Conservation (phyloP, 2,329 filamentous ascomycete species). For the Microsporum canis region DNA sequence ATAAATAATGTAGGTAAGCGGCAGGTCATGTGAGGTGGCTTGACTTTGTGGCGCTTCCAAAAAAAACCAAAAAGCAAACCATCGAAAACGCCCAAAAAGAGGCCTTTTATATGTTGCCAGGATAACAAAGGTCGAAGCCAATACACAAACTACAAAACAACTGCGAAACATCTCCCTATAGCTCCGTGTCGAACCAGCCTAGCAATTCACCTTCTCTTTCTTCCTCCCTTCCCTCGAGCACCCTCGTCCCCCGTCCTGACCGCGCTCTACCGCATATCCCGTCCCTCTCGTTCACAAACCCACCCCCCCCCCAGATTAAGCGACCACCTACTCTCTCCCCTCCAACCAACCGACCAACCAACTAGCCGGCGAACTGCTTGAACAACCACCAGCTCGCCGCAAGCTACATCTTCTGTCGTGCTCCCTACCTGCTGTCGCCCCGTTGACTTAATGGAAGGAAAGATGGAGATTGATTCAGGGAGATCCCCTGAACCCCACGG, state of each 20-base stretch:
- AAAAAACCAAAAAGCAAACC: not conserved
- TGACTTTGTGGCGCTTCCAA: not conserved
- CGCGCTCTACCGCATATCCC: not conserved
- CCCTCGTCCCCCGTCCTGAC: not conserved
- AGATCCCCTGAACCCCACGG: constrained; percentile 69
- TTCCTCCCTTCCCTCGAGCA: not conserved
- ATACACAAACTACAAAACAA: not conserved
- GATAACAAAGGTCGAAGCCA: not conserved
- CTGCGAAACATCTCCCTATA: not conserved
- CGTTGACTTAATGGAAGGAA: constrained; percentile 69
- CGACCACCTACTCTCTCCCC: not conserved
- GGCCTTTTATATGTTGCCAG: not conserved
- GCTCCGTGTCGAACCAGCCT: not conserved
- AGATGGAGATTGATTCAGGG: constrained; percentile 91
- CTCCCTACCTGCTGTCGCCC: not conserved
- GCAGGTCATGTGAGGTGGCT: not conserved
- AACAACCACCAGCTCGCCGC: not conserved
- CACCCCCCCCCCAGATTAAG: not conserved
- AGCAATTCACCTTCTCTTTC: not conserved
- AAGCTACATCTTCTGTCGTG: not conserved
- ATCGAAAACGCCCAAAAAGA: not conserved
- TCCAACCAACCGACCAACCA: not conserved
- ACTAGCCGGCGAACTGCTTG: not conserved
- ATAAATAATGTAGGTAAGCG: too few relatives aligned
- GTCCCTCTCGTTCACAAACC: not conserved